Evolutionary conservation across 2,329 filamentous ascomycete species (phyloP), one percentile per base, ranked within the genome.

Genomic region (Raffaelea ambrosiae): DNA sequence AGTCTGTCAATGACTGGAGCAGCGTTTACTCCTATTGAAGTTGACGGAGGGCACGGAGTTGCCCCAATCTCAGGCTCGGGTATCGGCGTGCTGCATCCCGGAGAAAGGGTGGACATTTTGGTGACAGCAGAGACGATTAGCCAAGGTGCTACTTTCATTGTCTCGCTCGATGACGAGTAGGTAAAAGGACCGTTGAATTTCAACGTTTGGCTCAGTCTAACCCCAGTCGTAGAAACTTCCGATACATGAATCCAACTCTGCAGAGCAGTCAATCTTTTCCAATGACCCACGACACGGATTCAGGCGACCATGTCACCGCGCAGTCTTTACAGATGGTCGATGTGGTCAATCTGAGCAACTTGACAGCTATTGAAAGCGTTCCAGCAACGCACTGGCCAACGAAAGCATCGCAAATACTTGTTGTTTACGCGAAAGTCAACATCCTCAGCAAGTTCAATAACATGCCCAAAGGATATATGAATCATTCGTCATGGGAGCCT

Each of bases 401-500:
- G 8, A 14, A 18, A 10, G 40, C 36, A 5, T 19, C 31, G 29
- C 44, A 47, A 14, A 50, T 26, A 11, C 16, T 55, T 9, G 39
- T 44, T 10, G 29, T 54, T 5, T 55, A 55, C 26, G 45, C 50
- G 21, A 51, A 48, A 8, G 35, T 50, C 18, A 41, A 51, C 38
- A 52, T 54, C 11, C 47, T 53, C 8, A 35, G 42, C 11, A 44
- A 47, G 18, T 44, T 33, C 18, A 39, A 22, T 18, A 53, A 53
- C 47, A n/a, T 31, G 14, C 49, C 54, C 5, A 48, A 46, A 16
- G 54, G 52, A 2, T 54, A 48, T 39, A 48, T 55, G 26, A 55
- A 55, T 41, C 50, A 49, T 18, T 53, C 54, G 3, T 48, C 46
- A 14, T 55, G 54, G 54, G 23, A 31, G 18, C 51, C 52, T 3